Percentiles rank a stretch among this genome's conserved stretches.
These are phyloP conservation scores for Triticum urartu DNA, from an alignment of 176 grass and related monocot species.

Conservation along the genomic window DNA sequence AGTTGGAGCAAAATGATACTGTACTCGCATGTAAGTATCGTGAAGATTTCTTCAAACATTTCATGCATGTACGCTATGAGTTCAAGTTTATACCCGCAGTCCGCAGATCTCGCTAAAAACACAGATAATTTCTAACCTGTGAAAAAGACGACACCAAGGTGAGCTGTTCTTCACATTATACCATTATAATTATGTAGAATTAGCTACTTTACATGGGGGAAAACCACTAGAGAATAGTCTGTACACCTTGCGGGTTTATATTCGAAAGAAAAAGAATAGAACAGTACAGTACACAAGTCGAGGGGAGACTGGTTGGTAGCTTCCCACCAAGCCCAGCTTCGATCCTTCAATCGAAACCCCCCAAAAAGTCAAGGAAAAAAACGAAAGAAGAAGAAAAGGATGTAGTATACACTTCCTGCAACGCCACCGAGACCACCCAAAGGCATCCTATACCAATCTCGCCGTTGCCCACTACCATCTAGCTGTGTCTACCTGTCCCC, in stretches of 20 bases:
- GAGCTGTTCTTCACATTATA: not conserved
- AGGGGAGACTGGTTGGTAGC: not conserved
- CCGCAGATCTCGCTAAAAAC: not conserved
- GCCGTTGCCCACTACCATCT: slow-evolving; percentile 29
- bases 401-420: not conserved
- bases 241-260: not conserved
- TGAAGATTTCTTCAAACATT: not conserved
- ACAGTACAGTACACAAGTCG: slow-evolving; percentile 13
- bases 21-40: not conserved
- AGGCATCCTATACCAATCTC: slow-evolving; percentile 50
- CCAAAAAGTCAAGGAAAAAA: no score
- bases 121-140: not conserved
- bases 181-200: no score
- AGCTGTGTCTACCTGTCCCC: slow-evolving; percentile 32
- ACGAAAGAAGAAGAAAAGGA: no score
- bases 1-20: not conserved
- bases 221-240: not conserved
- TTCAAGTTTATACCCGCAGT: not conserved
- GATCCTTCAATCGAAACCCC: no score
- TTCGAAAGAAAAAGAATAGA: not conserved
- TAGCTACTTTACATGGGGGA: not conserved
- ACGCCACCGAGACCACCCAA: slow-evolving; percentile 9
- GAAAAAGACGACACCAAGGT: not conserved
- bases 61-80: not conserved
- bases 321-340: no score